These are phyloP conservation scores for Saturnispora galanensis DNA, from an alignment of 805 yeast genomes.

Conservation along the genomic window DNA sequence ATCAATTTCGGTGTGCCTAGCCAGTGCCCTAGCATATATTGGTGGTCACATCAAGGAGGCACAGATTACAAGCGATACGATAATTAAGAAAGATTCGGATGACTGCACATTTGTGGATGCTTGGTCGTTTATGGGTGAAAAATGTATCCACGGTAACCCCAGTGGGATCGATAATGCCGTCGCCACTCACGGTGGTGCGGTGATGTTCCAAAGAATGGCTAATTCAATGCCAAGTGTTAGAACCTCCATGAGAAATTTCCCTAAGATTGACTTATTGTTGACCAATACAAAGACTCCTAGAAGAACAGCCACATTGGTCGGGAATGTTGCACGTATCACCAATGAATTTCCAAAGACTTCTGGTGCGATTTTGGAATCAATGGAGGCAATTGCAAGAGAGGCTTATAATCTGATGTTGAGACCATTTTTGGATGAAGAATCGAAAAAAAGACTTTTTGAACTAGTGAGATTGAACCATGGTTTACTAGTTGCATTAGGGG, in stretches of 20 bases:
- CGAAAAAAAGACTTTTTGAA: slow-evolving; percentile 40
- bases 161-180: slow-evolving; percentile 96
- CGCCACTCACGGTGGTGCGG: slow-evolving; percentile 94
- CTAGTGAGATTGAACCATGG: slow-evolving; percentile 83
- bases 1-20: slow-evolving; percentile 72
- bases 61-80: slow-evolving; percentile 25
- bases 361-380: slow-evolving; percentile 57
- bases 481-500: slow-evolving; percentile 73
- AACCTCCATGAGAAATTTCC: slow-evolving; percentile 61
- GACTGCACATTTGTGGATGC: slow-evolving; percentile 58
- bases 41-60: slow-evolving; percentile 46
- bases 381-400: slow-evolving; percentile 62
- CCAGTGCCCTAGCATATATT: slow-evolving; percentile 59
- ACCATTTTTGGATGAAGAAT: slow-evolving; percentile 36
- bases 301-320: slow-evolving; percentile 75
- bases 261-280: slow-evolving; percentile 61
- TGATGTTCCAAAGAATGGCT: slow-evolving; percentile 63
- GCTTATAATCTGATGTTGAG: slow-evolving; percentile 58
- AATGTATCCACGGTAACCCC: slow-evolving; percentile 93
- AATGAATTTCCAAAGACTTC: slow-evolving; percentile 45
- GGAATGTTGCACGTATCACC: slow-evolving; percentile 53
- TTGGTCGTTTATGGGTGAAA: slow-evolving; percentile 92
- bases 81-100: slow-evolving; percentile 25
- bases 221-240: slow-evolving; percentile 52
- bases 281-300: slow-evolving; percentile 86